Evolutionary conservation across 2,329 filamentous ascomycete genomes (phyloP), one percentile per base, ranked within the genome.

Genomic region (Diaporthe citrichinensis): DNA sequence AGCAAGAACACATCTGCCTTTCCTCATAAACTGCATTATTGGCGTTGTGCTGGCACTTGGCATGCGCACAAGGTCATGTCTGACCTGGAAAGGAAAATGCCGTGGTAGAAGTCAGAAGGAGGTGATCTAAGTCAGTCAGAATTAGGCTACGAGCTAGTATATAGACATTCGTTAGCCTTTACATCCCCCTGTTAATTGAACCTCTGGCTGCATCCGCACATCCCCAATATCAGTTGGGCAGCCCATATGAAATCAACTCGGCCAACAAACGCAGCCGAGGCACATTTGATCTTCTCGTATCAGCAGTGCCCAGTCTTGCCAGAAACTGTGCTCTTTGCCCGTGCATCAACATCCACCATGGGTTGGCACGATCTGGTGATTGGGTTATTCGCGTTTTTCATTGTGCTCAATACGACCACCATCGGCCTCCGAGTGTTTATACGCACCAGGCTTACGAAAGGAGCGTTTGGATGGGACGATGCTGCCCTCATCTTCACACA

Each of bases 391-490:
- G 44, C 71, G 36, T 73, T 76, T 31, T 76, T 76, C 41, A 20
- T n/a, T 3, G 39, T 71, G 12, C 39, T 76, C 15, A 73, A 71
- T 10, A 76, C 75, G 17, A 58, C 67, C 55, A 75, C 69, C 10
- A 39, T 76, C 20, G 73, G 53, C 15, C 69, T 76, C 10, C 75
- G 75, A 10, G 2, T 76, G 1, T 73, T 39, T 6, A 65, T 73
- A 39, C 73, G 75, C 14, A 75, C 62, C 0, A 75, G 20, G 34
- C 57, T 76, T 12, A 71, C 73, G 23, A 75, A 65, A 34, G 72
- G 72, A 10, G 75, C 73, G 2, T 75, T 76, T 39, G 75, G 75
- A 5, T 76, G 73, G 73, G 75, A 76, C 28, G 75, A 76, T 49
- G 28, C 75, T 39, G 62, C 51, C 9, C 57, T 76, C 10, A 9